These are phyloP conservation scores for Nicotiana rustica DNA, from an alignment of 305 asterid species.

Conservation along the genomic window DNA sequence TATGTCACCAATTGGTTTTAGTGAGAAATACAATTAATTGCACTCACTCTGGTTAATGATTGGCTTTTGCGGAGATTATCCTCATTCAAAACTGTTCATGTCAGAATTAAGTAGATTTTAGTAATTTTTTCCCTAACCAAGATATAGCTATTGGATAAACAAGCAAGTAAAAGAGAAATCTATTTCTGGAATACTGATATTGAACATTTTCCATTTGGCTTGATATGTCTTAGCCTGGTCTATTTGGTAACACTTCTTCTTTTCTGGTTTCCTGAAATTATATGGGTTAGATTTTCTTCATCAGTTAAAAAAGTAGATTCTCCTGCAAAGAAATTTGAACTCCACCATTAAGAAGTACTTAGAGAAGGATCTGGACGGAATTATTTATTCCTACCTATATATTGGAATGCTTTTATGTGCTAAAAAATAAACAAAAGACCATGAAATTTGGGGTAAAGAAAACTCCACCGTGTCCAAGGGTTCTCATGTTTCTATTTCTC, in stretches of 20 bases:
- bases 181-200: too few relatives aligned
- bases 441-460: not conserved
- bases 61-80: too few relatives aligned
- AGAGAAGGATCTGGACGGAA: not conserved
- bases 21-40: too few relatives aligned
- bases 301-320: not conserved
- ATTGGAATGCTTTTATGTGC: conserved; percentile 3
- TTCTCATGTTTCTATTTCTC: not conserved
- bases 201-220: too few relatives aligned
- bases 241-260: not conserved
- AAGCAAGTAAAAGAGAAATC: too few relatives aligned
- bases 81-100: too few relatives aligned
- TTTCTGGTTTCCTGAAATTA: conserved; percentile 26
- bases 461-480: not conserved
- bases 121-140: too few relatives aligned
- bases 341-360: not conserved
- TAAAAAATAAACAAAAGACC: not conserved
- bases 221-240: conserved; percentile 15
- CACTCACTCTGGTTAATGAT: too few relatives aligned
- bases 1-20: too few relatives aligned
- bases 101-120: too few relatives aligned
- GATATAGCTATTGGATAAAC: too few relatives aligned
- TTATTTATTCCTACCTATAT: not conserved
- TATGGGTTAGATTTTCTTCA: conserved; percentile 1
- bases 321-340: not conserved